These are phyloP conservation scores for Fusarium palustre DNA, from an alignment of 2,329 filamentous ascomycete genomes.

Conservation along the genomic window DNA sequence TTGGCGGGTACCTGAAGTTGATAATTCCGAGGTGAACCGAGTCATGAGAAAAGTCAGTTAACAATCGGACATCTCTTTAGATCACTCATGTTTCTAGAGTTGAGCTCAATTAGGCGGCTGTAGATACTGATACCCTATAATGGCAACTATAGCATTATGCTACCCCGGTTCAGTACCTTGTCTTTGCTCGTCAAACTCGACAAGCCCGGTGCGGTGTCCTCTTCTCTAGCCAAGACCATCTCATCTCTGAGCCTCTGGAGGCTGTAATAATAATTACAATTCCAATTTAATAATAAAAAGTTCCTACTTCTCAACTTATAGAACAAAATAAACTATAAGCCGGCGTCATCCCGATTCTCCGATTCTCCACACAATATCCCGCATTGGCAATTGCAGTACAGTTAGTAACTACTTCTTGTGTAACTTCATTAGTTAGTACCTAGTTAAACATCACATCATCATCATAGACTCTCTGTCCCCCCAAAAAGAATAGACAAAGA, in stretches of 20 bases:
- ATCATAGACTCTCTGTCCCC: conserved; percentile 1
- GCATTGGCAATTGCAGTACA: not conserved
- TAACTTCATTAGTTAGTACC: not conserved
- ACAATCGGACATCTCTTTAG: not conserved
- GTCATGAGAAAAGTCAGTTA: not conserved
- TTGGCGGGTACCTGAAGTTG: conserved; percentile 19
- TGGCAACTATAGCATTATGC: not conserved
- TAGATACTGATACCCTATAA: conserved; percentile 2
- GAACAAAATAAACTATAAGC: not conserved
- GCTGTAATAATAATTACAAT: not conserved
- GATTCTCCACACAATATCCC: conserved; percentile 33
- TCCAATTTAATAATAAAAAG: conserved; percentile 1
- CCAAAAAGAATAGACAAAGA: not conserved
- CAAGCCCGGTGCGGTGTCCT: not conserved
- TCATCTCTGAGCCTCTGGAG: not conserved
- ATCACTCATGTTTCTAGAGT: not conserved
- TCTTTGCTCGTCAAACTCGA: not conserved
- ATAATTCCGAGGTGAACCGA: conserved; percentile 19
- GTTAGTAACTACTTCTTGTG: not conserved
- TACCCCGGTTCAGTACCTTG: not conserved
- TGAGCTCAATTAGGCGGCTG: not conserved
- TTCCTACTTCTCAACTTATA: not conserved
- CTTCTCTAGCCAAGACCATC: not conserved
- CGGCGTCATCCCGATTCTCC: conserved; percentile 17
- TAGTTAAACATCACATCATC: conserved; percentile 15